Conservation (phyloP, 2,329 filamentous ascomycete species). For the Scedosporium minutisporum region DNA sequence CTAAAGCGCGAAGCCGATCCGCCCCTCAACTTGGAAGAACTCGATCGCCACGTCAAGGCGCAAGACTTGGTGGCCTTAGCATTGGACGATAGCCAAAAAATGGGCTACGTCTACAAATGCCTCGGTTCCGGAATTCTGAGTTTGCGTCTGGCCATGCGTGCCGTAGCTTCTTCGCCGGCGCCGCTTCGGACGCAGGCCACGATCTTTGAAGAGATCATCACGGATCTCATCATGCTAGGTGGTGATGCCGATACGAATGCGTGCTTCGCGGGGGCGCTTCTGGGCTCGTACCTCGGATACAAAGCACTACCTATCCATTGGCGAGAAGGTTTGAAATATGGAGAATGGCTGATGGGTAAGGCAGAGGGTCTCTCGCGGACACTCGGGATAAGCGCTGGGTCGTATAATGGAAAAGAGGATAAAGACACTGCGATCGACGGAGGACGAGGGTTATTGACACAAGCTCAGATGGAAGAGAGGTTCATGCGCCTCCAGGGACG, state of each 20-base stretch:
- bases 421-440: constrained; percentile 31
- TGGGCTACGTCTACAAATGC: constrained; percentile 46
- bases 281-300: constrained; percentile 39
- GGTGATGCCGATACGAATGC: constrained; percentile 47
- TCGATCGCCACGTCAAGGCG: constrained; percentile 28
- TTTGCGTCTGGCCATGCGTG: constrained; percentile 32
- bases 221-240: constrained; percentile 38
- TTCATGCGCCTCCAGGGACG: constrained; percentile 22
- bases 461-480: constrained; percentile 26
- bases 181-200: constrained; percentile 12
- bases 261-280: constrained; percentile 38
- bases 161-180: constrained; percentile 11
- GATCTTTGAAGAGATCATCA: constrained; percentile 37
- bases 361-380: constrained; percentile 28
- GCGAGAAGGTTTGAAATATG: constrained; percentile 35
- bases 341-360: constrained; percentile 35
- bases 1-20: constrained; percentile 19
- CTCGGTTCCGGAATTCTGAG: constrained; percentile 36
- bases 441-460: constrained; percentile 26
- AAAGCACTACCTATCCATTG: constrained; percentile 35
- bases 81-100: constrained; percentile 33
- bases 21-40: constrained; percentile 28
- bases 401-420: constrained; percentile 25
- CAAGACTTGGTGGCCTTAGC: constrained; percentile 27
- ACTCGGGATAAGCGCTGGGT: constrained; percentile 24